These are phyloP conservation scores for Blastobotrys apis DNA, from an alignment of 1,139 yeast species.

Conservation along the genomic window DNA sequence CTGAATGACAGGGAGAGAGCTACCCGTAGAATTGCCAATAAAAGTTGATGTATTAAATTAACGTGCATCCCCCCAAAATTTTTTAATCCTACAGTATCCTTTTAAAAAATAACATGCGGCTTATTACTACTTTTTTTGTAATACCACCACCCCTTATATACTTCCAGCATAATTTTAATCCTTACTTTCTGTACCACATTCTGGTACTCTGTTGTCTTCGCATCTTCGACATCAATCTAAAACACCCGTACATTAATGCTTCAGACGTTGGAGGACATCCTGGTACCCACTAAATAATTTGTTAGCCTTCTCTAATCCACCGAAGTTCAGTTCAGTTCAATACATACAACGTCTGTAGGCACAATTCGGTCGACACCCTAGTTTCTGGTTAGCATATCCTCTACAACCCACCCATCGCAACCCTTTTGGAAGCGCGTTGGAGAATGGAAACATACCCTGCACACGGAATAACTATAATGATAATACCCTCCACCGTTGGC, in stretches of 20 bases:
- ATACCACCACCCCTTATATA: neutral
- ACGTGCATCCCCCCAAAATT: no score
- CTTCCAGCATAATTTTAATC: no score
- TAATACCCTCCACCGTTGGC: constrained; percentile 95
- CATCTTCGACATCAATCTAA: constrained; percentile 88
- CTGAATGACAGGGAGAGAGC: no score
- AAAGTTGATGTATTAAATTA: no score
- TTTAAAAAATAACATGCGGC: neutral
- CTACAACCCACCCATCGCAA: no score
- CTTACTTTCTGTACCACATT: constrained; percentile 80
- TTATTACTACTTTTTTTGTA: neutral
- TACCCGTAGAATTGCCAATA: no score
- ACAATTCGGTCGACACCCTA: constrained; percentile 85
- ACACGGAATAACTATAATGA: constrained; percentile 85
- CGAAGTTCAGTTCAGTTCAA: no score
- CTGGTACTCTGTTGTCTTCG: constrained; percentile 74
- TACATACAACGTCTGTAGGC: constrained; percentile 85
- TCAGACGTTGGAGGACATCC: constrained; percentile 93
- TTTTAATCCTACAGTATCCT: no score
- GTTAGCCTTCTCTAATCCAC: no score
- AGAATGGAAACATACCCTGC: constrained; percentile 47
- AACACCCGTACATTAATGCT: constrained; percentile 86
- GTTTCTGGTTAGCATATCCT: no score
- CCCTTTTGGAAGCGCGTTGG: no score
- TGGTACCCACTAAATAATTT: no score